These are phyloP conservation scores for Knoxdaviesia proteae DNA, from an alignment of 2,329 filamentous ascomycete species.

Conservation along the genomic window DNA sequence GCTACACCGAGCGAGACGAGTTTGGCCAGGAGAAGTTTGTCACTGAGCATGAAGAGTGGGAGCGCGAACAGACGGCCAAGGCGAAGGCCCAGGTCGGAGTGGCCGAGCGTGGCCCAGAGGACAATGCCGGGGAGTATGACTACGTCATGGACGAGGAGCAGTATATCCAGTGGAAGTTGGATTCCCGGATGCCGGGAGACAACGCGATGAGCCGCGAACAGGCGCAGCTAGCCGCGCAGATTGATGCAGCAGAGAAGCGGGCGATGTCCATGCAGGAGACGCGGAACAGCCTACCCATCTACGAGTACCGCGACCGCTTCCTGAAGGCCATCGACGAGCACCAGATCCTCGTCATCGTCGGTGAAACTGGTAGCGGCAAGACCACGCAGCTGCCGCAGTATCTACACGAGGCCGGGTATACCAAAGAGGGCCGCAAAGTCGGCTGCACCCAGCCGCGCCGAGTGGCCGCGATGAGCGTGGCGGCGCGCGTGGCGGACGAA, in stretches of 20 bases:
- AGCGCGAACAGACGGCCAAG: conserved; percentile 70
- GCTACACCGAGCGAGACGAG: conserved; percentile 74
- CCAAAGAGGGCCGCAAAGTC: conserved; percentile 63
- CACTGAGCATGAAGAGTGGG: conserved; percentile 93
- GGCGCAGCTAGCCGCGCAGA: conserved; percentile 53
- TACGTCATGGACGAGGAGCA: conserved; percentile 84
- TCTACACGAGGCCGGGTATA: conserved; percentile 76
- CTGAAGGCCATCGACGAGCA: conserved; percentile 69
- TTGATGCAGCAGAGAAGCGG: conserved; percentile 77
- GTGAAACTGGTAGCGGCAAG: conserved; percentile 88
- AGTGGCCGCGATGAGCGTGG: conserved; percentile 94
- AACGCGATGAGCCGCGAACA: conserved; percentile 60
- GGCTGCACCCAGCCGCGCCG: conserved; percentile 87
- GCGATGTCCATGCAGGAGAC: conserved; percentile 80
- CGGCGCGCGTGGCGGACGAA: conserved; percentile 87
- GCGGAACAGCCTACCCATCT: conserved; percentile 75
- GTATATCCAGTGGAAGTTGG: conserved; percentile 67
- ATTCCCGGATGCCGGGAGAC: conserved; percentile 51
- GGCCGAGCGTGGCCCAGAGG: conserved; percentile 38
- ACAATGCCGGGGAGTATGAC: conserved; percentile 54
- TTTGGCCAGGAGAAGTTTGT: conserved; percentile 75
- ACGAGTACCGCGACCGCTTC: conserved; percentile 67
- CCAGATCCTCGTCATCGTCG: conserved; percentile 79
- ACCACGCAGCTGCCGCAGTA: conserved; percentile 92
- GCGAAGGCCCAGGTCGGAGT: conserved; percentile 70